Base-by-base conservation (phyloP, 768 basidiomycete species). In the Collybia nuda region DNA sequence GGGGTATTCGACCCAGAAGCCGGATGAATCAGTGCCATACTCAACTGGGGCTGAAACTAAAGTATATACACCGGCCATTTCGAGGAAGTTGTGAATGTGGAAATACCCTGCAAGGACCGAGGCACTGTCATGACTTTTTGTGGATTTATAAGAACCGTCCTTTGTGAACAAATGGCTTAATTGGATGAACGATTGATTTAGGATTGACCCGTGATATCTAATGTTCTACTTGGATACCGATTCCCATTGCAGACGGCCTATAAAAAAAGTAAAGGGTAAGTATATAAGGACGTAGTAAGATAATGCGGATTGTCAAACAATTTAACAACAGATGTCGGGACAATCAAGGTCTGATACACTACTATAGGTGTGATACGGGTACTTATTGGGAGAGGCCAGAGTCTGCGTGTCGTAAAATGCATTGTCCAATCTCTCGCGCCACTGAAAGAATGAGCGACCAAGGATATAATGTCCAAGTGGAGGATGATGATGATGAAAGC, bases 1-100 rank as follows among this genome's bases (percentile, higher is more conserved):
- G 11, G 84, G 82, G 59, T 85, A 86, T 63, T 87, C 85, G 22
- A 84, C 79, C 86, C 85, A 86, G 64, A 84, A 86, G 32, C 32
- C 32, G 11, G 71, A 74, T 3, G 68, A 64, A 21, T 72, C 67
- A 58, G 76, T 78, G 26, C 84, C 85, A 56, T 81, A 85, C 62
- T 84, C 76, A 3, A 67, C 71, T 14, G 80, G 67, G 28, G 61
- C 51, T 9, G 68, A 56, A 43, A 85, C 75, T 32, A 51, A 68
- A 15, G 81, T 79, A 46, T 75, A 75, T 73, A 48, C 35, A 26
- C 32, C 48, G 44, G 29, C 67, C 65, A 47, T 74, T 74, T 12
- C 70, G 74, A 8, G 69, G 68, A 54, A 74, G 67, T 71, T 71
- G 63, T 47, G 65, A 52, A 45, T 55, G 49, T 56, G 58, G 7